Evolutionary conservation across 1,284 basidiomycete species (phyloP), one percentile per base, ranked within the genome.

Genomic region (Xerocomus minutiporus): DNA sequence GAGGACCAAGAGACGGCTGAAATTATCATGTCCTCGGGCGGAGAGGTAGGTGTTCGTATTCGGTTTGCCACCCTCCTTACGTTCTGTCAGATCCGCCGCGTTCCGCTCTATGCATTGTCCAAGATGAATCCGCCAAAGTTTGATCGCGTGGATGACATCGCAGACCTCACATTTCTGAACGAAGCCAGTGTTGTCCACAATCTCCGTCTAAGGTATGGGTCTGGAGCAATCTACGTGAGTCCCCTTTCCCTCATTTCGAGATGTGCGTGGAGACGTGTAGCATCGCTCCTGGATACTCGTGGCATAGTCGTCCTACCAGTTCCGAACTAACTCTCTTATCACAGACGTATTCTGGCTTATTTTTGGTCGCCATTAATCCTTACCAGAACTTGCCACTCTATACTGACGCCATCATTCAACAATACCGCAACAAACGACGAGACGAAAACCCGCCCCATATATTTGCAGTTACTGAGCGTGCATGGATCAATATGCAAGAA

Each of bases 101-200:
- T 95, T 7, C 85, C 88, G 4, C 75, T 91, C 51, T 86, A 91
- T 61, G 81, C 84, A 20, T 72, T 95, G 41, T 93, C 87, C 61
- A 94, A 93, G 76, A 95, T 96, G 91, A 99, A 99, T 66, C 97
- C 96, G 12, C 96, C 96, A 42, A 97, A 97, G 73, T 99, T 99
- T 69, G 95, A 99, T 73, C 84, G 93, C 45, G 95, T 94, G 3
- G 94, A 96, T 61, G 97, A 99, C 72, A 99, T 99, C 63, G 97
- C 97, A 43, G 95, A 99, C 72, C 78, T 99, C 57, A 99, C 97
- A 1, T 97, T 95, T 72, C 77, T 99, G 56, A 99, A 99, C 70
- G 97, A 99, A 78, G 95, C 97, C 9, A 95, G 93, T 62, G 97
- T 99, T 29, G 95, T 99, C 25, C 94, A 99, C 69, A 98, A 99